Percentiles rank a stretch among this genome's conserved stretches.
Evolutionary conservation across 2,329 filamentous ascomycete genomes (phyloP).

Genomic region (Zelopaecilomyces penicillatus): DNA sequence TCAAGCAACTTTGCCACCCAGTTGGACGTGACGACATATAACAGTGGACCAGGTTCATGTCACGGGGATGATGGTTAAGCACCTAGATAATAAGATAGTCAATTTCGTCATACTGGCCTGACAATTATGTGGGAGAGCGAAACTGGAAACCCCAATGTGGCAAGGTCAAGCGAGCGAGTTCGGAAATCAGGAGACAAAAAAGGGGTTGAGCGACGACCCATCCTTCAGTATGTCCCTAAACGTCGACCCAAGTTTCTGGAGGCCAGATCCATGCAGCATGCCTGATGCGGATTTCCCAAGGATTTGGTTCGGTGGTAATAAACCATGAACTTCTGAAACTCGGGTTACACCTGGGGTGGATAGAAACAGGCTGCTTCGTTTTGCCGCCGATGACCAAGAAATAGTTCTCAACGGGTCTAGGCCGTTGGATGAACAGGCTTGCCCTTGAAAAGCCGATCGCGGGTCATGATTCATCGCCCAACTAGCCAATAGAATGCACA

Average conservation of each 20-base stretch:
- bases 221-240: neutral
- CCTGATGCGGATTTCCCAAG: conserved; percentile 1
- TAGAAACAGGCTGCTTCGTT: too few species aligned
- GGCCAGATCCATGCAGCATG: neutral
- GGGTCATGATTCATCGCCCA: neutral
- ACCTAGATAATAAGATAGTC: neutral
- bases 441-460: neutral
- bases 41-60: too few species aligned
- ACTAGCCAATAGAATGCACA: neutral
- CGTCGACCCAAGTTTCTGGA: conserved; percentile 4
- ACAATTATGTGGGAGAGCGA: conserved; percentile 1
- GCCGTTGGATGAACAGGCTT: neutral
- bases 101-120: conserved; percentile 8
- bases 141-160: conserved; percentile 15
- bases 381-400: too few species aligned
- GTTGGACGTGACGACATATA: too few species aligned
- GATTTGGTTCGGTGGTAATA: conserved; percentile 1
- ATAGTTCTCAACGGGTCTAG: neutral
- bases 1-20: too few species aligned
- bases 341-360: neutral
- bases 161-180: conserved; percentile 21
- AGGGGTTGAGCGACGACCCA: conserved; percentile 5
- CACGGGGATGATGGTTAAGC: too few species aligned
- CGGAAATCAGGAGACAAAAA: conserved; percentile 7
- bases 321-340: conserved; percentile 3